These are phyloP conservation scores for Pneumocystis wakefieldiae DNA, from an alignment of 1,139 yeast species.

Conservation along the genomic window DNA sequence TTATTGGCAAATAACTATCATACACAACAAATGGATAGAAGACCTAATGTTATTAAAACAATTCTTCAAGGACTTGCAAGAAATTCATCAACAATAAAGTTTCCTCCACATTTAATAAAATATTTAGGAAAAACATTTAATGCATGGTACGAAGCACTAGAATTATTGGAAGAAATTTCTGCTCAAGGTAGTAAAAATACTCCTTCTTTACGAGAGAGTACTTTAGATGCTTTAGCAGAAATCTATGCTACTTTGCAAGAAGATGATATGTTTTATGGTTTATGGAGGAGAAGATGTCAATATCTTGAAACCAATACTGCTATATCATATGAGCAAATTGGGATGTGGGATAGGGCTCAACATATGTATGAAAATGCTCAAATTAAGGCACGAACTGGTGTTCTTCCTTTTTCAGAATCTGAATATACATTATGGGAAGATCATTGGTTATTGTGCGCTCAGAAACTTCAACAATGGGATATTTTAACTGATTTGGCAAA, in stretches of 20 bases:
- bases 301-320: constrained; percentile 88
- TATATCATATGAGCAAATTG: constrained; percentile 84
- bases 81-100: constrained; percentile 47
- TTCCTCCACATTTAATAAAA: constrained; percentile 92
- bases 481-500: constrained; percentile 89
- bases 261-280: constrained; percentile 92
- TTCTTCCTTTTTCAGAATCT: constrained; percentile 84
- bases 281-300: constrained; percentile 93
- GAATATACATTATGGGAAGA: constrained; percentile 98
- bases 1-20: constrained; percentile 83
- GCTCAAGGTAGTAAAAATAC: constrained; percentile 30
- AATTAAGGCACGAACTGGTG: constrained; percentile 90
- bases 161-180: constrained; percentile 49
- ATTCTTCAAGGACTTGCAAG: constrained; percentile 60
- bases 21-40: constrained; percentile 67
- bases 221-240: constrained; percentile 82
- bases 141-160: constrained; percentile 84
- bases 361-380: constrained; percentile 95
- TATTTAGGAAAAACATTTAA: constrained; percentile 76
- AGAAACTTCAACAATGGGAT: constrained; percentile 96
- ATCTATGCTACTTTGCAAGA: constrained; percentile 79
- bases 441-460: constrained; percentile 95
- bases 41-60: constrained; percentile 80
- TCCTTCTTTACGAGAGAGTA: constrained; percentile 65
- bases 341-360: constrained; percentile 88